These are phyloP conservation scores for Castanea mollissima DNA, from an alignment of 306 rosid genomes.

Conservation along the genomic window DNA sequence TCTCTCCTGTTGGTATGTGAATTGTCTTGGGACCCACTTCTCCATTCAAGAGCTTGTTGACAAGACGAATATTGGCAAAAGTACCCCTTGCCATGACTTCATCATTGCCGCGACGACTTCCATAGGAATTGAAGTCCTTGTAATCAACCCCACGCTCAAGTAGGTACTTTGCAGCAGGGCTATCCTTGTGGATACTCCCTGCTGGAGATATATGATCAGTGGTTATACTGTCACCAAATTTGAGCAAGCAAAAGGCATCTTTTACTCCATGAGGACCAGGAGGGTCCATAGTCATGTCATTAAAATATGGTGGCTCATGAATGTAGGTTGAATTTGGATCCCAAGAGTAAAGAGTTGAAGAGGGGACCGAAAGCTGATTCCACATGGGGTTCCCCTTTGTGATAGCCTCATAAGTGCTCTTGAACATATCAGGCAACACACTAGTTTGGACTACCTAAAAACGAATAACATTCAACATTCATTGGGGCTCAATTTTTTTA, in stretches of 20 bases:
- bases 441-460: constrained; percentile 34
- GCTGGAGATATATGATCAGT: constrained; percentile 50
- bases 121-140: constrained; percentile 44
- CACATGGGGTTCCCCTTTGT: constrained; percentile 41
- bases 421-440: constrained; percentile 43
- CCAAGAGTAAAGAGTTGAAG: constrained; percentile 38
- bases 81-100: constrained; percentile 43
- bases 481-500: neutral
- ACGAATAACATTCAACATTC: neutral
- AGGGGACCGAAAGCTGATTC: constrained; percentile 30
- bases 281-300: constrained; percentile 34
- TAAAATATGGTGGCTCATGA: constrained; percentile 43
- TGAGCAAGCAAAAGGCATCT: constrained; percentile 45
- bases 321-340: constrained; percentile 42
- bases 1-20: constrained; percentile 46
- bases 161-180: constrained; percentile 39
- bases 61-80: constrained; percentile 35
- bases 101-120: constrained; percentile 39
- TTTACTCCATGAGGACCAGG: constrained; percentile 32
- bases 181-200: constrained; percentile 42
- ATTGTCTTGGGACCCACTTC: constrained; percentile 45
- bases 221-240: constrained; percentile 45
- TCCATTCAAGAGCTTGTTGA: constrained; percentile 35
- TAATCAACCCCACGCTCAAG: constrained; percentile 34
- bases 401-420: constrained; percentile 35